Evolutionary conservation across 768 basidiomycete species (phyloP), one percentile per base, ranked within the genome.

Genomic region (Trametes cingulata): DNA sequence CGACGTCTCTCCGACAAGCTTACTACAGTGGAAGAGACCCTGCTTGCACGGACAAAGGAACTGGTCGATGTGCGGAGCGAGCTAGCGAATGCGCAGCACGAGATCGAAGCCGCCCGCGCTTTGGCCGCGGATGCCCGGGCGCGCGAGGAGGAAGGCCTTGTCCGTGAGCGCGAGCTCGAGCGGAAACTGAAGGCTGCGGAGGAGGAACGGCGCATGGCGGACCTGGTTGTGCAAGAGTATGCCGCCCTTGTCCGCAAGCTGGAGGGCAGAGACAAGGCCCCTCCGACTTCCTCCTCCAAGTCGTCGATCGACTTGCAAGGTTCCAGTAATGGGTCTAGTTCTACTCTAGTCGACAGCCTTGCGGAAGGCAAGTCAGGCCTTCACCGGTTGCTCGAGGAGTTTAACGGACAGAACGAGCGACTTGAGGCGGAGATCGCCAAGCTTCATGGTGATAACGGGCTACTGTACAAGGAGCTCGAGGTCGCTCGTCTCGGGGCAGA

Each of bases 1-100:
- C 80, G 90, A 7, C 82, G 81, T 20, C 76, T 90, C 33, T 86
- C 84, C 3, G 85, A 90, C 68, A 87, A 91, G 70, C 80, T 91
- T 19, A 76, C 80, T 0, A 68, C 81, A 10, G 84, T 87, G 0
- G 91, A 92, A 68, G 72, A 78, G 12, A 69, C 80, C 9, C 76
- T 91, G 0, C 69, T 78, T 14, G 69, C 75, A 1, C 80, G 80
- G 22, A 85, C 80, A 0, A 76, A 72, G 0, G 79, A 85, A n/a
- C 73, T 87, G 1, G 70, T 76, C 0, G 66, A 76, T 27, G 70
- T 76, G 0, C 76, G 74, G 25, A 77, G 74, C 27, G 82, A 85
- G n/a, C 65, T 79, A 6, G 62, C 65, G 1, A 80, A 74, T 54
- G 78, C 80, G 0, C 78, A 73, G 29, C 69, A 75, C 15, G 70